Evolutionary conservation across 108 stramenopile genomes (phyloP), one percentile per base, ranked within the genome.

Genomic region (Fragilaria radians): DNA sequence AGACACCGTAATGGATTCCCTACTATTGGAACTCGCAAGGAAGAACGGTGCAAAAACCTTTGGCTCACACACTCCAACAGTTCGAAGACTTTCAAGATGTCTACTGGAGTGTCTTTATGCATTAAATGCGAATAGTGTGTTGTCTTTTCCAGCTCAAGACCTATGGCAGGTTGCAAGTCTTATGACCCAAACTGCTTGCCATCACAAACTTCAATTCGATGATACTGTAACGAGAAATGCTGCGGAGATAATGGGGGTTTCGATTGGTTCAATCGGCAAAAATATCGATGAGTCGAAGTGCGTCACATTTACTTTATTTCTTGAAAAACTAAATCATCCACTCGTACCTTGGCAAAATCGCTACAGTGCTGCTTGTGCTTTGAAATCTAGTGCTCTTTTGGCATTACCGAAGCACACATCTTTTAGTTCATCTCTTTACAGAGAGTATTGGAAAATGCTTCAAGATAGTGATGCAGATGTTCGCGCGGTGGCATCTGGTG

Each of bases 381-480:
- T 75, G 9, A 57, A 67, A 45, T 66, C 3, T 0, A 71, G 70
- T 63, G 42, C 52, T 4, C 7, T 70, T 1, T 34, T 68, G 0
- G 18, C 55, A 28, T 17, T 19, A 17, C 4, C 22, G 46, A 7
- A 11, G 36, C 36, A 7, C 14, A 14, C 14, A 7, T 42, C 36
- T 11, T 11, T 7, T 42, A 42, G 14, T 14, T 42, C 36, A 7
- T 42, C 36, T 7, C 14, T 42, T 7, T 14, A 42, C 7, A 7
- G 36, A 42, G 36, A 42, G 32, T 23, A 65, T 42, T 31, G 64
- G 0, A 30, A 55, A 30, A 45, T 79, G 29, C 68, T 83, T 18
- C 79, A 84, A 46, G 83, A 84, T 63, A 58, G 54, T 27, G 83
- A 84, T 45, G 34, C 55, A 3, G 83, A 84, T 63, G 83, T 84